phyloP scores from a whole-genome alignment of 768 basidiomycete genomes.

The Mycena chlorophos region DNA sequence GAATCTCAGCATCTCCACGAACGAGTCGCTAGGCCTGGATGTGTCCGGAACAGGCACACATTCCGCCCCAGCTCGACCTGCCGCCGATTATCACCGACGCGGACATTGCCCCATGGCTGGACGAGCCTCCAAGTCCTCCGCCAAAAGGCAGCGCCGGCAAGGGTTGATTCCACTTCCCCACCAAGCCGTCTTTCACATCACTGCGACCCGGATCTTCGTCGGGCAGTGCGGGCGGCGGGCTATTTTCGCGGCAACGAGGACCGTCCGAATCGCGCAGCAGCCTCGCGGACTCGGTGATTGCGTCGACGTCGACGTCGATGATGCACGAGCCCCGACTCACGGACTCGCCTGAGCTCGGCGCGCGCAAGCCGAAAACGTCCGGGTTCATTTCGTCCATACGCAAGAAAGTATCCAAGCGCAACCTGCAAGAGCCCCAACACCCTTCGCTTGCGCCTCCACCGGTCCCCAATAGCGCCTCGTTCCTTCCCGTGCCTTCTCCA shows the following conservation, averaged over 20 bases:
- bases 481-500: conserved; percentile 23
- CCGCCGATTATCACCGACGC: conserved; percentile 19
- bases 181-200: conserved; percentile 33
- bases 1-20: conserved; percentile 19
- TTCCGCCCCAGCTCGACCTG: conserved; percentile 20
- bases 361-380: conserved; percentile 52
- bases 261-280: conserved; percentile 24
- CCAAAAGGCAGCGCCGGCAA: conserved; percentile 25
- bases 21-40: conserved; percentile 17
- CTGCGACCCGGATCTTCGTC: conserved; percentile 20
- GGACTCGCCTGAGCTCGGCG: conserved; percentile 36
- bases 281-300: conserved; percentile 22
- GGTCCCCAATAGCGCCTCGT: conserved; percentile 31
- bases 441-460: conserved; percentile 39
- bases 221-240: too few species aligned
- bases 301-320: conserved; percentile 8
- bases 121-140: conserved; percentile 20
- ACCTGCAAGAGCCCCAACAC: conserved; percentile 39
- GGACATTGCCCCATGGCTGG: conserved; percentile 26
- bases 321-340: conserved; percentile 15
- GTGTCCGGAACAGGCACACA: conserved; percentile 23
- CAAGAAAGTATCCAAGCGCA: conserved; percentile 43
- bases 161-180: conserved; percentile 27
- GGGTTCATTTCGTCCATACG: conserved; percentile 46
- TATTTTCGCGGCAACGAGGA: conserved; percentile 19